Evolutionary conservation across 1,284 basidiomycete genomes (phyloP).

Genomic region (Ustilago hordei): DNA sequence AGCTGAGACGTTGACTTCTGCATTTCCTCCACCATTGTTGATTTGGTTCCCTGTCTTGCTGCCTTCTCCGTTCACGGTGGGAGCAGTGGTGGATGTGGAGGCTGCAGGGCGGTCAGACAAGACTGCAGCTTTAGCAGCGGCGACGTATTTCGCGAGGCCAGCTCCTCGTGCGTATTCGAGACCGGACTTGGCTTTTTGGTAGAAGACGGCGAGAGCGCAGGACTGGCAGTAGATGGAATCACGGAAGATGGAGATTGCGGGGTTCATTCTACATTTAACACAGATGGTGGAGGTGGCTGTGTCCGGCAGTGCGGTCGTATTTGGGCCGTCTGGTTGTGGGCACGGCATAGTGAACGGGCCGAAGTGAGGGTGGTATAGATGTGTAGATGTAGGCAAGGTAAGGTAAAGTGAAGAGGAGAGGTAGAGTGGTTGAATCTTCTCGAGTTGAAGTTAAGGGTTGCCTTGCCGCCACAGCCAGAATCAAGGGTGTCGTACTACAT

Average conservation of each 20-base stretch:
- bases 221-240: slow-evolving; percentile 58
- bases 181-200: slow-evolving; percentile 53
- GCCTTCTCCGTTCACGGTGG: not conserved
- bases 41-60: slow-evolving; percentile 17
- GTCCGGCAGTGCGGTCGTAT: not conserved
- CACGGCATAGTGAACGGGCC: slow-evolving; percentile 37
- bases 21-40: slow-evolving; percentile 35
- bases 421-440: not conserved
- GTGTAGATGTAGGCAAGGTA: not conserved
- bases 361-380: not conserved
- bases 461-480: slow-evolving; percentile 4
- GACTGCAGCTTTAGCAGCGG: slow-evolving; percentile 14
- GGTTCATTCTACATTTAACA: slow-evolving; percentile 51
- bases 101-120: not conserved
- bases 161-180: slow-evolving; percentile 59
- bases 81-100: not conserved
- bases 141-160: slow-evolving; percentile 51
- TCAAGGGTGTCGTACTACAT: not conserved
- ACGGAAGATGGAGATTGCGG: slow-evolving; percentile 44
- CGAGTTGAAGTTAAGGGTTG: not conserved
- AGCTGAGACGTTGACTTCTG: slow-evolving; percentile 34
- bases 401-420: not conserved
- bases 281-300: slow-evolving; percentile 22
- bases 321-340: slow-evolving; percentile 42
- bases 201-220: slow-evolving; percentile 55